Percentiles rank a stretch among this genome's conserved stretches.
These are phyloP conservation scores for Brasenia schreberi DNA, from an alignment of 164 flowering plant genomes.

Conservation along the genomic window DNA sequence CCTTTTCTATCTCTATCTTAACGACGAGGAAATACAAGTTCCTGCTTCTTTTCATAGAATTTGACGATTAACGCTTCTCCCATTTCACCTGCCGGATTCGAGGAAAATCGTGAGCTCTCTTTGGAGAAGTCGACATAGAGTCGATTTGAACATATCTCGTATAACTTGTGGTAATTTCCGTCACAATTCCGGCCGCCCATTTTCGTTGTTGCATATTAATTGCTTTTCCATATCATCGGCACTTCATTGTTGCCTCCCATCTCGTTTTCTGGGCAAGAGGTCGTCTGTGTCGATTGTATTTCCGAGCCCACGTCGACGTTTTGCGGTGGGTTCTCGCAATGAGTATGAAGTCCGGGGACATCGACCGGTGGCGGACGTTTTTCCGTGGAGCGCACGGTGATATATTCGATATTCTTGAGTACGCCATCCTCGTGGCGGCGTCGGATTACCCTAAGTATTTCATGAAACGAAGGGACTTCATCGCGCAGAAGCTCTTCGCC, in stretches of 20 bases:
- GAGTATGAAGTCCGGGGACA: neutral
- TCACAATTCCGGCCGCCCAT: neutral
- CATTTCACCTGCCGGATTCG: neutral
- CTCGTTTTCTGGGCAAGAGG: neutral
- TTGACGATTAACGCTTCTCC: too few species aligned
- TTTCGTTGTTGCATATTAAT: neutral
- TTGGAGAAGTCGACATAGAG: neutral
- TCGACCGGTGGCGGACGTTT: slow-evolving; percentile 24
- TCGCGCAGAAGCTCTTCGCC: slow-evolving; percentile 22
- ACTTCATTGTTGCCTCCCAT: neutral
- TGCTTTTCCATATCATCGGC: neutral
- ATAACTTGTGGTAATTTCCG: too few species aligned
- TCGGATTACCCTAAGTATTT: slow-evolving; percentile 24
- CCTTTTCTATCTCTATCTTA: too few species aligned
- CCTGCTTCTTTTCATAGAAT: too few species aligned
- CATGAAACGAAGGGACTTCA: slow-evolving; percentile 17
- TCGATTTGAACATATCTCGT: neutral
- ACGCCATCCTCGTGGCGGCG: slow-evolving; percentile 24
- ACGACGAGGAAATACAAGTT: too few species aligned
- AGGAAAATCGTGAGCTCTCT: neutral
- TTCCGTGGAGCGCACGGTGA: slow-evolving; percentile 14
- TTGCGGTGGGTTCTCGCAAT: neutral
- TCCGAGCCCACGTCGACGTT: neutral
- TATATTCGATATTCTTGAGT: slow-evolving; percentile 25
- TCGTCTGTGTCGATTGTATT: neutral